Percentiles rank a stretch among this genome's conserved stretches.
These are phyloP conservation scores for Diaporthe citri DNA, from an alignment of 2,329 filamentous ascomycete species.

Conservation along the genomic window DNA sequence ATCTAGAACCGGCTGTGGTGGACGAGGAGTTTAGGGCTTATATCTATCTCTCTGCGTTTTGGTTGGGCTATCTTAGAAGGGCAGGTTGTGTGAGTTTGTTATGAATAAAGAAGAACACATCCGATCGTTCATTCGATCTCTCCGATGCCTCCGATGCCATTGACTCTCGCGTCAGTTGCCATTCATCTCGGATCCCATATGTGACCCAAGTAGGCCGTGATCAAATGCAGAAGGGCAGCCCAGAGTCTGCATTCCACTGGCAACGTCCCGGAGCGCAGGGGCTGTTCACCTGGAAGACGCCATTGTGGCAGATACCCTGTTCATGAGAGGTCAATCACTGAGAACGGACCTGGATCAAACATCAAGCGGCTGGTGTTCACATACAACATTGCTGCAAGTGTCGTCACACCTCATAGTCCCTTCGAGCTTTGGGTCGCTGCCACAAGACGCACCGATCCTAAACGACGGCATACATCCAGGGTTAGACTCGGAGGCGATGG, in stretches of 20 bases:
- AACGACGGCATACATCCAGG: background rate
- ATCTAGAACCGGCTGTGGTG: no score
- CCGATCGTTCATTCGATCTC: background rate
- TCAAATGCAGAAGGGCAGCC: slow-evolving; percentile 21
- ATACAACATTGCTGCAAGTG: slow-evolving; percentile 1
- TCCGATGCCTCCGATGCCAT: background rate
- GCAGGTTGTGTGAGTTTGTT: background rate
- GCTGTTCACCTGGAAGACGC: background rate
- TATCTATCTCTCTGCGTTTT: background rate
- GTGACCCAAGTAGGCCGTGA: no score
- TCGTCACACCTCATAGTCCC: slow-evolving; percentile 22
- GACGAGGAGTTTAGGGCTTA: background rate
- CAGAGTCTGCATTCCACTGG: background rate
- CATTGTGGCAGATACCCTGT: slow-evolving; percentile 4
- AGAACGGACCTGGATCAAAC: background rate
- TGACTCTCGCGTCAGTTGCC: background rate
- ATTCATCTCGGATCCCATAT: background rate
- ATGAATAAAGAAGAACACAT: background rate
- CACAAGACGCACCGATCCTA: background rate
- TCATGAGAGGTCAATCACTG: background rate
- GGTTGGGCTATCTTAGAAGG: background rate
- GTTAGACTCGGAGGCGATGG: background rate
- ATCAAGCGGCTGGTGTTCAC: background rate
- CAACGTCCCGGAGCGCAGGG: slow-evolving; percentile 1
- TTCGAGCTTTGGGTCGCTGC: background rate